phyloP scores from a whole-genome alignment of 768 basidiomycete species.

The Multifurca ochricompacta region DNA sequence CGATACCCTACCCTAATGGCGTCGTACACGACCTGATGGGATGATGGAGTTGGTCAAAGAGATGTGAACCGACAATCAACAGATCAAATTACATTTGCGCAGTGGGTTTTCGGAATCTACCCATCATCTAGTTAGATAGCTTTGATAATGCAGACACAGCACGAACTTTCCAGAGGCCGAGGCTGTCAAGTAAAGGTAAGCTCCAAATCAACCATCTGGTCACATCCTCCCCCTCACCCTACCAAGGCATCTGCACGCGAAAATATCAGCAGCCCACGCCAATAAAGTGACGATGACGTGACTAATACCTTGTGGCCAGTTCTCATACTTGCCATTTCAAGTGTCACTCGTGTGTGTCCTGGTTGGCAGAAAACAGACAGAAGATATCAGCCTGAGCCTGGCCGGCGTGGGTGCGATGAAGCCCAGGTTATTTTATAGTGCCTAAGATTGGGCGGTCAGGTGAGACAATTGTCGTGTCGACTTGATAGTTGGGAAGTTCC shows the following conservation, averaged over 20 bases:
- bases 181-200: slow-evolving; percentile 31
- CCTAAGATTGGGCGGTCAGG: neutral
- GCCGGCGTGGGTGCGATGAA: neutral
- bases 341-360: slow-evolving; percentile 14
- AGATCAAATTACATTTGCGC: slow-evolving; percentile 42
- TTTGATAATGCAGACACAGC: neutral
- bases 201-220: slow-evolving; percentile 3
- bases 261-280: slow-evolving; percentile 3
- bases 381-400: neutral
- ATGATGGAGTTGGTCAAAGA: neutral
- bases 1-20: slow-evolving; percentile 84
- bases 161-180: slow-evolving; percentile 65
- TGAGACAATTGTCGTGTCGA: neutral
- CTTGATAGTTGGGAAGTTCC: neutral
- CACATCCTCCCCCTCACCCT: slow-evolving; percentile 40
- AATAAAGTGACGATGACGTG: slow-evolving; percentile 1
- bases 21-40: slow-evolving; percentile 61
- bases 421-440: neutral
- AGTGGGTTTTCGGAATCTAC: slow-evolving; percentile 51
- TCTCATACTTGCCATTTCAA: slow-evolving; percentile 44
- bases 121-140: neutral
- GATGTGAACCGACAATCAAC: neutral
- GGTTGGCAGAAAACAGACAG: neutral
- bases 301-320: slow-evolving; percentile 48
- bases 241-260: slow-evolving; percentile 55